A percentile compares a stretch with the other conserved stretches of the same genome.
Evolutionary conservation across 306 rosid species (phyloP).

Genomic region (Cicer bijugum): DNA sequence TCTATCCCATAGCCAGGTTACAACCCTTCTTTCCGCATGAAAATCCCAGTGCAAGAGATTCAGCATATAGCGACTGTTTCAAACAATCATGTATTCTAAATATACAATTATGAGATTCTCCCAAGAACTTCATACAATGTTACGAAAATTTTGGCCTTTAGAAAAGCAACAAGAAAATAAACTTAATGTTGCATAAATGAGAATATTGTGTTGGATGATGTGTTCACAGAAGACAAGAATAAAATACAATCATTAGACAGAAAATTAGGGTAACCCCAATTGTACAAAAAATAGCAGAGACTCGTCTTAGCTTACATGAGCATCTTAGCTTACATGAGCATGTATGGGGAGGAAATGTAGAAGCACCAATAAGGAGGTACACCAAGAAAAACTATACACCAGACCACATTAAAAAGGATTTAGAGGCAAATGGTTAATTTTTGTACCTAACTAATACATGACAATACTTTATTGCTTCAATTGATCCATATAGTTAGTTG

Average conservation of each 20-base stretch:
- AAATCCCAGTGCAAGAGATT: conserved; percentile 8
- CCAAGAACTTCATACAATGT: background rate
- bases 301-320: background rate
- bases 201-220: background rate
- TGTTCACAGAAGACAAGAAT: background rate
- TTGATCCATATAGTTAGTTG: background rate
- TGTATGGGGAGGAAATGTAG: background rate
- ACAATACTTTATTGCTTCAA: background rate
- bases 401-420: background rate
- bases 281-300: background rate
- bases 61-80: background rate
- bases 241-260: background rate
- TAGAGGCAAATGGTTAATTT: background rate
- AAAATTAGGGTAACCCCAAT: background rate
- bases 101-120: background rate
- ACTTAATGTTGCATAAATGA: background rate
- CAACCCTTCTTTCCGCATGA: conserved; percentile 20
- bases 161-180: too few species aligned
- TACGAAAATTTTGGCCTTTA: background rate
- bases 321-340: background rate
- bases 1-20: background rate
- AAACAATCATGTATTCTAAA: background rate
- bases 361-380: background rate
- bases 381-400: background rate
- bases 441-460: background rate